Evolutionary conservation across 2,329 filamentous ascomycete species (phyloP).

Genomic region (Sclerotinia minor): DNA sequence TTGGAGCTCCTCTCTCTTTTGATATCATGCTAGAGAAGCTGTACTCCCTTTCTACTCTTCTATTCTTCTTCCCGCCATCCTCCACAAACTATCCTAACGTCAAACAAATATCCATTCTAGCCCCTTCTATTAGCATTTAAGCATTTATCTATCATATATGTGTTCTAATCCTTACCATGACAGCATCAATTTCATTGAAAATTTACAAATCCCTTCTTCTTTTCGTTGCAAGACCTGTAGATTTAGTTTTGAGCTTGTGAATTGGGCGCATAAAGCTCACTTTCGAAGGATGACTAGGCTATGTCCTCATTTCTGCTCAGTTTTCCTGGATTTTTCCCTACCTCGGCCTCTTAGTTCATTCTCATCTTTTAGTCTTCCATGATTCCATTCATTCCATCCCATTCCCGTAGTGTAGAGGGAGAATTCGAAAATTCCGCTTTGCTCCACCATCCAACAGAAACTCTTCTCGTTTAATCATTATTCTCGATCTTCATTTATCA

Average conservation of each 20-base stretch:
- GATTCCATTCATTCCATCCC: not conserved
- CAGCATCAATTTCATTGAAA: not conserved
- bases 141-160: not conserved
- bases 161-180: too few species aligned
- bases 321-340: too few species aligned
- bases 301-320: not conserved
- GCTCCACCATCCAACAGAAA: too few species aligned
- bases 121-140: not conserved
- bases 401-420: not conserved
- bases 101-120: not conserved
- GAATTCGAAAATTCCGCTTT: too few species aligned
- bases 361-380: not conserved
- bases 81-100: not conserved
- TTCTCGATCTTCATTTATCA: not conserved
- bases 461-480: too few species aligned
- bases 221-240: not conserved
- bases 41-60: not conserved
- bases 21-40: not conserved
- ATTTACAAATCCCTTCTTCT: not conserved
- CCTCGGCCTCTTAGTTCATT: not conserved
- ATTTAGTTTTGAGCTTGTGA: too few species aligned
- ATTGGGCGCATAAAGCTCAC: not conserved
- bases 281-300: not conserved
- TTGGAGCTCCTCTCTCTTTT: not conserved
- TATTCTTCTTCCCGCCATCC: not conserved